A percentile compares a stretch with the other conserved stretches of the same genome.
phyloP scores from a whole-genome alignment of 192 early-diverging fungal genomes.

The Entomortierella parvispora region DNA sequence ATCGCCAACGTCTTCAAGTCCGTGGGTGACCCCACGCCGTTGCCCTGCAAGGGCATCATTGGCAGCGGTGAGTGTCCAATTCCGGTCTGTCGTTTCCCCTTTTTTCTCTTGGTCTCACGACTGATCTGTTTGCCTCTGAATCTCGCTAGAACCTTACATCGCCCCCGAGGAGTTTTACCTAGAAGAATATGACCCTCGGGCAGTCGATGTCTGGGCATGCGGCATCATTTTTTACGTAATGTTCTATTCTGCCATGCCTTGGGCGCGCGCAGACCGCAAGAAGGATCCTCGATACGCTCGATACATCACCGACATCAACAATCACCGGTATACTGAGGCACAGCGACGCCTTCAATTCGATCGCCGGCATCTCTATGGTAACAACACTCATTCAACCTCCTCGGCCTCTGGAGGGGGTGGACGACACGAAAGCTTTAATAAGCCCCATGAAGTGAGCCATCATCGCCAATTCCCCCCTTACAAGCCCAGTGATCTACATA shows the following conservation, averaged over 20 bases:
- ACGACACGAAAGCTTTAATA: not conserved
- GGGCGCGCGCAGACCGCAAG: slow-evolving; percentile 42
- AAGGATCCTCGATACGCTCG: slow-evolving; percentile 25
- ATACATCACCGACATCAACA: slow-evolving; percentile 21
- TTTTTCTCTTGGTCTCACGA: not conserved
- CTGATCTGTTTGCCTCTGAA: no score
- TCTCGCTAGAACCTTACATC: slow-evolving; percentile 76
- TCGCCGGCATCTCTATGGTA: not conserved
- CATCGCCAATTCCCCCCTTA: slow-evolving; percentile 23
- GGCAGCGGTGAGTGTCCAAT: slow-evolving; percentile 78
- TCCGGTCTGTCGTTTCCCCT: slow-evolving; percentile 14
- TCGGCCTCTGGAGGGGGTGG: not conserved
- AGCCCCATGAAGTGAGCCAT: slow-evolving; percentile 10
- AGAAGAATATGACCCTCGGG: slow-evolving; percentile 76
- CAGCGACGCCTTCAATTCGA: slow-evolving; percentile 24
- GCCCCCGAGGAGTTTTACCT: slow-evolving; percentile 77
- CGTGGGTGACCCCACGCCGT: slow-evolving; percentile 66
- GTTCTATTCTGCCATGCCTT: slow-evolving; percentile 48
- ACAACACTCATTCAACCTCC: not conserved
- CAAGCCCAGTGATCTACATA: not conserved
- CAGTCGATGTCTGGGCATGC: slow-evolving; percentile 58
- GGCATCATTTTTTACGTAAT: slow-evolving; percentile 45
- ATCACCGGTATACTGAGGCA: slow-evolving; percentile 16
- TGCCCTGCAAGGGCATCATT: slow-evolving; percentile 74
- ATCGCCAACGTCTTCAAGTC: slow-evolving; percentile 74